Base-by-base conservation (phyloP, 2,329 filamentous ascomycete species). In the Exophiala viscosa region DNA sequence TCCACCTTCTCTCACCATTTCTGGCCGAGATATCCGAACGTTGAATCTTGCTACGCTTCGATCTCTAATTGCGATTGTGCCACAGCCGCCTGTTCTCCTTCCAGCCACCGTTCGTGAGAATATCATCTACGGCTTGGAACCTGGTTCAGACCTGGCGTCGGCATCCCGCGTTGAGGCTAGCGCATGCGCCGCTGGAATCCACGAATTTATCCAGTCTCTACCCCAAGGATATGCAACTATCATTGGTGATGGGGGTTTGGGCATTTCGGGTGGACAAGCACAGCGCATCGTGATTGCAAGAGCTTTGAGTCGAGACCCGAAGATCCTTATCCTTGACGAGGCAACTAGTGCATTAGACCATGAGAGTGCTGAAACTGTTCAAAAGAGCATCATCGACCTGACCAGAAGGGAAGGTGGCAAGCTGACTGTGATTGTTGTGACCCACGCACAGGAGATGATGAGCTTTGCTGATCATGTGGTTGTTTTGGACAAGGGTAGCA, bases 381-480 rank as follows among this genome's bases (percentile, higher is more conserved):
- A 87, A 10, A 70, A 78, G 7, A 85, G 85, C 0, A 76, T 95
- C 44, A 55, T 17, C 49, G 54, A 40, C 38, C 47, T 58, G 33
- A 28, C 44, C 31, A 50, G 18, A 62, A 63, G 10, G 57, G 63
- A 3, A 38, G 73, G 72, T 0, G 39, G 36, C 13, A 41, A 20
- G n/a, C 79, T 89, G 67, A 87, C 87, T 0, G 82, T 95, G 0
- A 76, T 96, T 13, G 78, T 95, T 18, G 85, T 95, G 35, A 96
- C 90, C 44, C 92, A 96, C 70, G 82, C 79, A 51, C 76, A 75
- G 56, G 86, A 92, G 64, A 95, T 96, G 89, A 96, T 97, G 88
- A 77, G 79, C 52, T 80, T 88, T 53, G 87, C 86, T 0, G 84
- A 90, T 65, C 76, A 81, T 40, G 74, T 96, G 6, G 75, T 92